These are phyloP conservation scores for Neurospora sp. DNA, from an alignment of 495 filamentous ascomycete species.

Conservation along the genomic window DNA sequence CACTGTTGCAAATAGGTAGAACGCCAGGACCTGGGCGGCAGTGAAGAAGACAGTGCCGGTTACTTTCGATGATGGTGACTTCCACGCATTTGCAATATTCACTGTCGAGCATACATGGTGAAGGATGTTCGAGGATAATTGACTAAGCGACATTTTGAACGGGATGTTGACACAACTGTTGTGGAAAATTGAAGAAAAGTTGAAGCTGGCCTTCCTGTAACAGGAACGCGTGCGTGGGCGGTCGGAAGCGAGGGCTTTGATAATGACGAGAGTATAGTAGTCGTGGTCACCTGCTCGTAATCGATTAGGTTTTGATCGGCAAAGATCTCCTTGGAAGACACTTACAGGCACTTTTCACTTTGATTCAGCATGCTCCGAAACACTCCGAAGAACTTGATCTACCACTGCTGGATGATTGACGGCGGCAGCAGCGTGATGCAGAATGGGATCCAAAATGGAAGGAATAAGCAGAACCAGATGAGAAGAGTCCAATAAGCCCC, in stretches of 20 bases:
- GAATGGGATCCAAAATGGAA: background rate
- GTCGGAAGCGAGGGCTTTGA: background rate
- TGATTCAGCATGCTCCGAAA: background rate
- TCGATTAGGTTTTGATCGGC: background rate
- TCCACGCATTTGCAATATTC: background rate
- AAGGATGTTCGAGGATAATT: background rate
- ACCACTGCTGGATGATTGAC: background rate
- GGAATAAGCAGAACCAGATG: background rate
- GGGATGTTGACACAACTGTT: background rate
- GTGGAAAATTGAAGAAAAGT: background rate
- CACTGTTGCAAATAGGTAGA: background rate
- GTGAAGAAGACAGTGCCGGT: background rate
- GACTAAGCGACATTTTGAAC: background rate
- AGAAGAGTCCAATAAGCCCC: background rate
- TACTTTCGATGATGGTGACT: background rate
- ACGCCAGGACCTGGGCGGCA: background rate
- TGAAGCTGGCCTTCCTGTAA: background rate
- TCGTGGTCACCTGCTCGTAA: background rate
- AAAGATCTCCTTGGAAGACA: background rate
- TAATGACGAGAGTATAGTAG: background rate
- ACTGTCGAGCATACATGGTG: background rate
- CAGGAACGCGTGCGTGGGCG: background rate
- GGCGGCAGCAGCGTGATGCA: background rate
- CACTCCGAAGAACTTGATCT: background rate
- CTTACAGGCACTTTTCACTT: background rate